Evolutionary conservation across 2,329 filamentous ascomycete species (phyloP).

Genomic region (Beauveria bassiana): DNA sequence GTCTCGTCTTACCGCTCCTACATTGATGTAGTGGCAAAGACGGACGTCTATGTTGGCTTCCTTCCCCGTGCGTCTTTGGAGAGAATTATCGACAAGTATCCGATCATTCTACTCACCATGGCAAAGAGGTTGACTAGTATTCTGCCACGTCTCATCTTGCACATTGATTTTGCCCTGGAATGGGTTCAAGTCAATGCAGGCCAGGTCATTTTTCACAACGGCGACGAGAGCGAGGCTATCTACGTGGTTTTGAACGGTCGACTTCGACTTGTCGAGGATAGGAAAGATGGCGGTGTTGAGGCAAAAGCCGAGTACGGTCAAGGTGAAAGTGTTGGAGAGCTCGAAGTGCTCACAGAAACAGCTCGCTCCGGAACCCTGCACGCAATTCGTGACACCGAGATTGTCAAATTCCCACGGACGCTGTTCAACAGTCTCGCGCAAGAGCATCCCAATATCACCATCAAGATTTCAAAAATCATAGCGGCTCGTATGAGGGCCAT

Average conservation of each 20-base stretch:
- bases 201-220: conserved; percentile 88
- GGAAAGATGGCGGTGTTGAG: conserved; percentile 70
- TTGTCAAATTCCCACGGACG: conserved; percentile 92
- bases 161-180: conserved; percentile 96
- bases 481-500: conserved; percentile 87
- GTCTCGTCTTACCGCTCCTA: conserved; percentile 94
- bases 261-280: conserved; percentile 75
- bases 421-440: conserved; percentile 96
- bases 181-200: conserved; percentile 97
- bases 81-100: conserved; percentile 85
- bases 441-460: conserved; percentile 95
- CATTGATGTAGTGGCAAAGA: conserved; percentile 94
- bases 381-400: conserved; percentile 90
- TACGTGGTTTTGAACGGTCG: conserved; percentile 96
- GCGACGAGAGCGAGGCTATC: conserved; percentile 94
- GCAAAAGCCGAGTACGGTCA: conserved; percentile 92
- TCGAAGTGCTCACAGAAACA: conserved; percentile 95
- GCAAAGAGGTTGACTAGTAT: conserved; percentile 89
- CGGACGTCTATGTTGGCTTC: conserved; percentile 96
- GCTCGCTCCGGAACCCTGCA: conserved; percentile 84
- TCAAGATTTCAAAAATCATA: conserved; percentile 98
- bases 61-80: conserved; percentile 79
- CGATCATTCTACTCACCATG: conserved; percentile 88
- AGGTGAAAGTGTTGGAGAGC: conserved; percentile 92
- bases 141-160: conserved; percentile 79